Percentiles rank a stretch among this genome's conserved stretches.
Evolutionary conservation across 192 early-diverging fungal species (phyloP).

Genomic region (Podila minutissima): DNA sequence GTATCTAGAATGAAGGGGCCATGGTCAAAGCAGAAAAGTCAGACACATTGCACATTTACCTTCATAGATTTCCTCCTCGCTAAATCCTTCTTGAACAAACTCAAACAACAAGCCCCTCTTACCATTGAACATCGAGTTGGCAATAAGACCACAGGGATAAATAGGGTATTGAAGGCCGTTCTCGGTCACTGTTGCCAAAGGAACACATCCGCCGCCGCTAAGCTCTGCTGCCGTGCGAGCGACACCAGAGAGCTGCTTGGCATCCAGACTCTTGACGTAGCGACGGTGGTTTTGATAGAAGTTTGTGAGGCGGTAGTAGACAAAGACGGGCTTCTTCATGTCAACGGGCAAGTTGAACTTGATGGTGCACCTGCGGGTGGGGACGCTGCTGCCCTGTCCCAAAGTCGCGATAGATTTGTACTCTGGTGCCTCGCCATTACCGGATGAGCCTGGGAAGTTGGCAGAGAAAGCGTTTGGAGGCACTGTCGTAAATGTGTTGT

Average conservation of each 20-base stretch:
- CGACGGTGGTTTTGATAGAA: slow-evolving; percentile 99
- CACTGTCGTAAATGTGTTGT: slow-evolving; percentile 6
- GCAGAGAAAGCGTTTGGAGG: slow-evolving; percentile 11
- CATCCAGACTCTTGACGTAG: slow-evolving; percentile 91
- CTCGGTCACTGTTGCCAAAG: slow-evolving; percentile 53
- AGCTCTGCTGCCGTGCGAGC: slow-evolving; percentile 51
- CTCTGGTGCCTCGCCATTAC: slow-evolving; percentile 28
- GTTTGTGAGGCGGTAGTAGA: slow-evolving; percentile 97
- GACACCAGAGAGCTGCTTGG: slow-evolving; percentile 84
- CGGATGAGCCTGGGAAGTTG: slow-evolving; percentile 25
- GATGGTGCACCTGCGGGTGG: slow-evolving; percentile 71
- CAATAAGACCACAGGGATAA: slow-evolving; percentile 98
- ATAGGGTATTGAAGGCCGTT: slow-evolving; percentile 58
- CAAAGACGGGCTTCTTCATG: slow-evolving; percentile 82
- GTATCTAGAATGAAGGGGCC: slow-evolving; percentile 59
- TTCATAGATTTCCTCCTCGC: background rate
- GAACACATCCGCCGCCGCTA: slow-evolving; percentile 66
- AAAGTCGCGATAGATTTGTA: slow-evolving; percentile 8
- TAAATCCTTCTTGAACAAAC: no score
- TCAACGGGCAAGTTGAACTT: slow-evolving; percentile 72
- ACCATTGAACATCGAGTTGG: slow-evolving; percentile 98
- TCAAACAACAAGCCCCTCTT: slow-evolving; percentile 1
- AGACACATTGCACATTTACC: background rate
- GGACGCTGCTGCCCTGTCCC: background rate
- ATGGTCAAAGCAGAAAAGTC: background rate